phyloP scores from a whole-genome alignment of 2,329 filamentous ascomycete genomes.

The Dactylellina parvicollis region DNA sequence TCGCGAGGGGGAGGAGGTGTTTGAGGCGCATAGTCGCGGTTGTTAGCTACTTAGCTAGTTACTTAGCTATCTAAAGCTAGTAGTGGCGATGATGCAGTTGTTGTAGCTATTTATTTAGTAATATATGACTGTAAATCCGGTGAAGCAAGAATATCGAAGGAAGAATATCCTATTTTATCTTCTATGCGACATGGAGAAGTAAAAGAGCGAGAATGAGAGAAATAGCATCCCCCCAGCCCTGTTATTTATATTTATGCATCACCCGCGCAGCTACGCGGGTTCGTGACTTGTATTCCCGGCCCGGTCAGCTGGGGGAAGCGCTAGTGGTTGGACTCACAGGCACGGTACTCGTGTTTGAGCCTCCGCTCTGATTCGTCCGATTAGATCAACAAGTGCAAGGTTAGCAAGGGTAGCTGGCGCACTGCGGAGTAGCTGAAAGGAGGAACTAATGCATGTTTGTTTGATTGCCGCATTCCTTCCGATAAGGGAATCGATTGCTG shows the following conservation, averaged over 20 bases:
- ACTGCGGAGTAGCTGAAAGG: not conserved
- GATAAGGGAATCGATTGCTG: no score
- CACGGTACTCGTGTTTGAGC: not conserved
- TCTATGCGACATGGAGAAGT: no score
- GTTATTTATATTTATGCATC: not conserved
- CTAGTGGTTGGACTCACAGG: no score
- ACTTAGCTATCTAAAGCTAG: no score
- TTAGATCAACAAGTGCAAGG: not conserved
- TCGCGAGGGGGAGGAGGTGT: not conserved
- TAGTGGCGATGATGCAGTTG: not conserved
- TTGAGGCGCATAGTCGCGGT: conserved; percentile 14
- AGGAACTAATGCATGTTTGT: not conserved
- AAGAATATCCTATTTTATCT: no score
- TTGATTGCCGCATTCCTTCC: not conserved
- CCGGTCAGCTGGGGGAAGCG: not conserved
- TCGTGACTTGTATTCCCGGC: not conserved
- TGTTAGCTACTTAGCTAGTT: not conserved
- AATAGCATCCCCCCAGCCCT: not conserved
- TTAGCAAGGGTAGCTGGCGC: not conserved
- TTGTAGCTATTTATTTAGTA: no score
- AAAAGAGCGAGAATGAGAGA: not conserved
- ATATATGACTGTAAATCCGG: no score
- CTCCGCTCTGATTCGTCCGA: not conserved
- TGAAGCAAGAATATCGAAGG: no score
- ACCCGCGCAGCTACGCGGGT: not conserved